phyloP scores from a whole-genome alignment of 768 basidiomycete species.

The Cystobasidium tubakii region DNA sequence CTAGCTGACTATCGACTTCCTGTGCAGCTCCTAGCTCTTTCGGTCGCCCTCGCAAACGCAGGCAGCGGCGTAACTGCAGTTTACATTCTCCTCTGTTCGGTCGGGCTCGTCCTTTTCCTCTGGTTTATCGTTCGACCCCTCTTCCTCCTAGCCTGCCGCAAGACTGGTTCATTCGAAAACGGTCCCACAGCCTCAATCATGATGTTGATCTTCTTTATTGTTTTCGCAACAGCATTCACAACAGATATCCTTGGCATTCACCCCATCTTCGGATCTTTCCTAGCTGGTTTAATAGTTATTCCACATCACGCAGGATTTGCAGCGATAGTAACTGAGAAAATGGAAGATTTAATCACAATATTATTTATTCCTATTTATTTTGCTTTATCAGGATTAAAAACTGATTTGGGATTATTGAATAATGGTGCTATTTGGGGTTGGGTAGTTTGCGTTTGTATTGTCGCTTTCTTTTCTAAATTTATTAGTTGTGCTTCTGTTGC shows the following conservation, averaged over 20 bases:
- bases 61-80: slow-evolving; percentile 67
- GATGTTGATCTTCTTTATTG: slow-evolving; percentile 68
- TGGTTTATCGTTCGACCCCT: slow-evolving; percentile 62
- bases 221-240: slow-evolving; percentile 70
- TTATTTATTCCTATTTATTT: slow-evolving; percentile 60
- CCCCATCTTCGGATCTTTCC: slow-evolving; percentile 54
- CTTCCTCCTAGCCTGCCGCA: slow-evolving; percentile 62
- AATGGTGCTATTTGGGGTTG: slow-evolving; percentile 76
- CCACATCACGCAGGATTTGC: slow-evolving; percentile 77
- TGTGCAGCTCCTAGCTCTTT: slow-evolving; percentile 69
- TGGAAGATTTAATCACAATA: slow-evolving; percentile 64
- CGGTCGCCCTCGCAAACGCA: slow-evolving; percentile 77
- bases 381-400: slow-evolving; percentile 74
- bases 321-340: slow-evolving; percentile 70
- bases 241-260: slow-evolving; percentile 79
- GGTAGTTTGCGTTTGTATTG: slow-evolving; percentile 63
- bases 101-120: slow-evolving; percentile 64
- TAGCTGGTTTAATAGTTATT: slow-evolving; percentile 52
- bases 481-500: slow-evolving; percentile 62
- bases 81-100: slow-evolving; percentile 66
- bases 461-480: slow-evolving; percentile 78
- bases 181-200: slow-evolving; percentile 70
- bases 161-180: slow-evolving; percentile 66
- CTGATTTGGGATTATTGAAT: slow-evolving; percentile 71
- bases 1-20: no score